phyloP scores from a whole-genome alignment of 257 asterid species.

The Solanum verrucosum region DNA sequence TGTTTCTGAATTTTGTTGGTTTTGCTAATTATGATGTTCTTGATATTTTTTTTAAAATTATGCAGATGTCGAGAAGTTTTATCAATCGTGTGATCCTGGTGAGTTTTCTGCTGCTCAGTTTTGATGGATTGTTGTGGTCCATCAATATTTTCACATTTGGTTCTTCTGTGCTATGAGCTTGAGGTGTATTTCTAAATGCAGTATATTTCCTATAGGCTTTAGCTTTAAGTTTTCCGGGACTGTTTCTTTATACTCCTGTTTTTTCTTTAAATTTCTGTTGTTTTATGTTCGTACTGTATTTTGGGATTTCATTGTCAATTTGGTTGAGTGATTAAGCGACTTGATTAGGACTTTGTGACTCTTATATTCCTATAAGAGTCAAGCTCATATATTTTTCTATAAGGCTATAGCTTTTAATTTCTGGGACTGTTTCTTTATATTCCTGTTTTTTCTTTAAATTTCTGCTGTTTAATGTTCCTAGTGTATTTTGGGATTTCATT shows the following conservation, averaged over 20 bases:
- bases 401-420: background rate
- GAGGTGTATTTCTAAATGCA: background rate
- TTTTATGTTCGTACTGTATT: background rate
- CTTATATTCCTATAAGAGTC: too few species aligned
- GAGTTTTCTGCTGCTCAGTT: conserved; percentile 5
- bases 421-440: background rate
- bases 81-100: conserved; percentile 95
- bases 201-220: background rate
- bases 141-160: background rate
- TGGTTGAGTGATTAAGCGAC: background rate
- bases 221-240: background rate
- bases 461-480: background rate
- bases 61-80: conserved; percentile 87
- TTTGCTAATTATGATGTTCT: background rate
- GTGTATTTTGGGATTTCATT: background rate
- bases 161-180: background rate
- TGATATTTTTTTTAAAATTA: background rate
- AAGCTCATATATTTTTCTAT: background rate
- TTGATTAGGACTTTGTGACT: background rate
- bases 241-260: background rate
- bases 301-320: background rate
- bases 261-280: background rate
- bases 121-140: background rate
- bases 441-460: background rate
- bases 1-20: background rate